These are phyloP conservation scores for Pyrenochaeta sp. DNA, from an alignment of 2,329 filamentous ascomycete genomes.

Conservation along the genomic window DNA sequence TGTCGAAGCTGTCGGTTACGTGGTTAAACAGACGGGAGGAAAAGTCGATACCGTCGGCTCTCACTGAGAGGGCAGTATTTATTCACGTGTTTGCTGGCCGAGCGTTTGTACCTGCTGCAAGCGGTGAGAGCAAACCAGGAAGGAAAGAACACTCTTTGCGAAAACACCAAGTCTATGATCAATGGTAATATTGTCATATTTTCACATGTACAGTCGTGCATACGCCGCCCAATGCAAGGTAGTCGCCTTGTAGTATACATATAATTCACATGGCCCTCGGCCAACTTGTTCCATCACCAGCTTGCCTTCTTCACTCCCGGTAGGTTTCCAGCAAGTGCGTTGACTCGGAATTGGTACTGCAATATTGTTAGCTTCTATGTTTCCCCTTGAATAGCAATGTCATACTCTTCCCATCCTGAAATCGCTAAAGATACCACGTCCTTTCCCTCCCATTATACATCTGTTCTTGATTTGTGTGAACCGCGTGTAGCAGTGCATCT, in stretches of 20 bases:
- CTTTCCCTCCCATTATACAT: conserved; percentile 91
- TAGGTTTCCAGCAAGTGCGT: conserved; percentile 83
- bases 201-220: conserved; percentile 15
- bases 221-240: conserved; percentile 44
- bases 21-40: too few relatives aligned
- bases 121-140: conserved; percentile 22
- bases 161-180: neutral
- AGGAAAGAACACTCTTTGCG: conserved; percentile 10
- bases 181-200: conserved; percentile 15
- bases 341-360: conserved; percentile 91
- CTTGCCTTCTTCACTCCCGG: conserved; percentile 96
- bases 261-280: conserved; percentile 21
- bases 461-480: conserved; percentile 93
- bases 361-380: conserved; percentile 17
- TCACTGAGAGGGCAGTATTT: too few relatives aligned
- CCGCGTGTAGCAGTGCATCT: conserved; percentile 96
- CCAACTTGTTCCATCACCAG: conserved; percentile 69
- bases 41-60: too few relatives aligned
- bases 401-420: conserved; percentile 92
- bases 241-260: conserved; percentile 23
- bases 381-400: neutral
- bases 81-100: conserved; percentile 2
- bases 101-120: conserved; percentile 19
- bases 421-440: conserved; percentile 87
- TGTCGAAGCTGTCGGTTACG: too few relatives aligned